Percentiles rank a stretch among this genome's conserved stretches.
Evolutionary conservation across 2,329 filamentous ascomycete species (phyloP).

Genomic region (Xylariales sp.): DNA sequence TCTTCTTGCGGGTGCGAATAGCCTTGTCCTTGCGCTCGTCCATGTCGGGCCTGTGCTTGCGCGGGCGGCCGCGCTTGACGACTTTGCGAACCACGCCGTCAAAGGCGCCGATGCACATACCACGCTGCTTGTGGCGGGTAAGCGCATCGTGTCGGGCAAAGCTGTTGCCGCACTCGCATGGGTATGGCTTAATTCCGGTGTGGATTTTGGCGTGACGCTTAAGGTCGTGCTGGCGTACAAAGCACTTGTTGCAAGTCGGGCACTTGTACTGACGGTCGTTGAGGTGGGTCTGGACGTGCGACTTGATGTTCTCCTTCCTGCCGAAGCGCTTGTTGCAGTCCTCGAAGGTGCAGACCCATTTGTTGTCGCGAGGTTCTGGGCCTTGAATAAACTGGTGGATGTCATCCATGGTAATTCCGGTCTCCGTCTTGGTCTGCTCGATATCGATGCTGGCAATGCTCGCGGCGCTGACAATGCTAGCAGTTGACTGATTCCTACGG

Average conservation of each 20-base stretch:
- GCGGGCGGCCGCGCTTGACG: conserved; percentile 59
- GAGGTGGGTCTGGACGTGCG: conserved; percentile 95
- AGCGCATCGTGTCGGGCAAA: conserved; percentile 95
- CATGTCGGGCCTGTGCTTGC: conserved; percentile 56
- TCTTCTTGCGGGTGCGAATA: conserved; percentile 50
- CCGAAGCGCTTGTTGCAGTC: conserved; percentile 87
- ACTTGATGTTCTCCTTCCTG: conserved; percentile 98
- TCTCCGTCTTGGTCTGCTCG: conserved; percentile 65
- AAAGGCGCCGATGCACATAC: conserved; percentile 94
- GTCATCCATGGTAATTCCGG: conserved; percentile 83
- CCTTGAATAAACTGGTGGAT: conserved; percentile 71
- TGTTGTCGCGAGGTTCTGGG: conserved; percentile 68
- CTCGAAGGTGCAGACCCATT: conserved; percentile 73
- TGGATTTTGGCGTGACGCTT: conserved; percentile 98
- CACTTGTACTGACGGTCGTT: conserved; percentile 95
- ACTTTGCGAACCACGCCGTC: conserved; percentile 65
- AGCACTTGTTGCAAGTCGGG: conserved; percentile 89
- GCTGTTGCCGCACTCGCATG: conserved; percentile 88
- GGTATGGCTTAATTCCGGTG: conserved; percentile 91
- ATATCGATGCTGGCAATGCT: conserved; percentile 61
- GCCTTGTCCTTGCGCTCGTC: conserved; percentile 54
- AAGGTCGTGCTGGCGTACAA: conserved; percentile 93
- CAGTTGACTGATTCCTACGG: conserved; percentile 55
- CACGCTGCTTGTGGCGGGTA: conserved; percentile 88
- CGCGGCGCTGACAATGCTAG: conserved; percentile 52